Percentiles rank a stretch among this genome's conserved stretches.
Conservation (phyloP, 2,329 filamentous ascomycete genomes). For the Ciborinia camelliae region DNA sequence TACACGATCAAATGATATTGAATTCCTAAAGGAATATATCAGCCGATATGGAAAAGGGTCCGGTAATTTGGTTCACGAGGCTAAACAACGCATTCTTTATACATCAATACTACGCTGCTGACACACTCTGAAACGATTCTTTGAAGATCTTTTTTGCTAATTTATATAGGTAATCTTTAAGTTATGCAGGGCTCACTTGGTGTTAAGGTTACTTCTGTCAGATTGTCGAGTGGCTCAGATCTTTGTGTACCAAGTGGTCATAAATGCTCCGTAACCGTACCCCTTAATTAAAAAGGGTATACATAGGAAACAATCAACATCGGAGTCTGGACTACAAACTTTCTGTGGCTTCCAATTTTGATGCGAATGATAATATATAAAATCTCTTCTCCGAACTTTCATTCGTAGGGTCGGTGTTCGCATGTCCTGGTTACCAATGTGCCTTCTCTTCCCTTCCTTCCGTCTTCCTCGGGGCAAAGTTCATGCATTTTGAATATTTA, state of each 20-base stretch:
- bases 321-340: neutral
- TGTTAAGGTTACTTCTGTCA: slow-evolving; percentile 12
- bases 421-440: slow-evolving; percentile 4
- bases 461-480: neutral
- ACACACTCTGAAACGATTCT: slow-evolving; percentile 1
- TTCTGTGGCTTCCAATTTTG: neutral
- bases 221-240: slow-evolving; percentile 19
- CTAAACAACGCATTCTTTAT: slow-evolving; percentile 8
- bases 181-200: slow-evolving; percentile 1
- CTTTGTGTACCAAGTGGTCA: slow-evolving; percentile 10
- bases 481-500: neutral
- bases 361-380: neutral
- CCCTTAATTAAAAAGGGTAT: slow-evolving; percentile 8
- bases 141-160: neutral
- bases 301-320: neutral
- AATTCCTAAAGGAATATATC: slow-evolving; percentile 1
- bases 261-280: slow-evolving; percentile 10
- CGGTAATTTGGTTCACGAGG: slow-evolving; percentile 17
- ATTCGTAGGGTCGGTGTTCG: slow-evolving; percentile 1
- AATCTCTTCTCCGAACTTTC: neutral
- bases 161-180: neutral
- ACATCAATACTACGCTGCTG: slow-evolving; percentile 1
- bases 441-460: neutral
- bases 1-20: slow-evolving; percentile 18
- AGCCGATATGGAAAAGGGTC: slow-evolving; percentile 13